Evolutionary conservation across 768 basidiomycete genomes (phyloP).

Genomic region (Paxillus rubicundulus): DNA sequence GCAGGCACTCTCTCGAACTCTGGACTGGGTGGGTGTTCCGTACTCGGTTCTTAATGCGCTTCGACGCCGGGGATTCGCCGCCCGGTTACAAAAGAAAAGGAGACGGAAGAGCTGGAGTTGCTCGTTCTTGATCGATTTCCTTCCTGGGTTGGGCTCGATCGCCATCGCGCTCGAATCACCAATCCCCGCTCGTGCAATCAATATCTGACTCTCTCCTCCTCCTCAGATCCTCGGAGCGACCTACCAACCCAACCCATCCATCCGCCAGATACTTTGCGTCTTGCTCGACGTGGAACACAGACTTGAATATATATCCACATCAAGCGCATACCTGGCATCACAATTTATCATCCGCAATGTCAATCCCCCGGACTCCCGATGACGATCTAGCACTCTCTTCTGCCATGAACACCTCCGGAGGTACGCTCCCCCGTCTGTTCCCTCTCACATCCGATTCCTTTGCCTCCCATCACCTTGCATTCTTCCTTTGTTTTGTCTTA

Average conservation of each 20-base stretch:
- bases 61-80: background rate
- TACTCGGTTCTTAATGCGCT: background rate
- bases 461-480: constrained; percentile 3
- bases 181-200: background rate
- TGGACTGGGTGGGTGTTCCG: background rate
- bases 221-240: too few species aligned
- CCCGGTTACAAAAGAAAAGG: background rate
- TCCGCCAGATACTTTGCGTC: background rate
- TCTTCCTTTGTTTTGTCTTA: constrained; percentile 1
- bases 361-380: constrained; percentile 18
- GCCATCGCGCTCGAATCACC: background rate
- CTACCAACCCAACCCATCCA: too few species aligned
- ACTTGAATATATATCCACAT: constrained; percentile 5
- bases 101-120: background rate
- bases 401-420: constrained; percentile 20
- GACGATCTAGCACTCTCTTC: constrained; percentile 13
- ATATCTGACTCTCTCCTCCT: too few species aligned
- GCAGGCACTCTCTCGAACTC: background rate
- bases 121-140: background rate
- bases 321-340: background rate
- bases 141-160: background rate
- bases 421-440: constrained; percentile 21
- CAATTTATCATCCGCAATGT: constrained; percentile 19
- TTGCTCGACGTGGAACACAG: too few species aligned
- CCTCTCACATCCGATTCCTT: too few species aligned